Conservation (phyloP, 306 rosid genomes). For the Cucurbita ficifolia region DNA sequence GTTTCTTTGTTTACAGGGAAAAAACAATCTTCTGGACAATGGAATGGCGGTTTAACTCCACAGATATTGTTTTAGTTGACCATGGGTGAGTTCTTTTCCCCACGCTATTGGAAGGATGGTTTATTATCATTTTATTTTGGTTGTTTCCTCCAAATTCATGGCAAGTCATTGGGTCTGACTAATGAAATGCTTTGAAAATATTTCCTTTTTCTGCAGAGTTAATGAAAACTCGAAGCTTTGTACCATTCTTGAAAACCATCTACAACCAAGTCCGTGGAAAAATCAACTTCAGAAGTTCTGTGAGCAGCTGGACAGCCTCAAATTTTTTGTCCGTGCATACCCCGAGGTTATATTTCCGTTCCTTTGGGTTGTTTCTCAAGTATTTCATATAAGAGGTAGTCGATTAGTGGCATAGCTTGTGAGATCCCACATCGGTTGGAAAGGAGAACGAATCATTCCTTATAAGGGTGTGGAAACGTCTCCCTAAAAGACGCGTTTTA, state of each 20-base stretch:
- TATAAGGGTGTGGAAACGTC: too few species aligned
- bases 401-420: neutral
- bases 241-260: slow-evolving; percentile 52
- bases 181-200: neutral
- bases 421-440: too few species aligned
- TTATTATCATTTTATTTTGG: neutral
- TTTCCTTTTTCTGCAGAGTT: slow-evolving; percentile 28
- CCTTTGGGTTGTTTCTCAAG: neutral
- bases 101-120: neutral
- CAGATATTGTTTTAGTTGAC: slow-evolving; percentile 39
- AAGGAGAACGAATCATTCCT: too few species aligned
- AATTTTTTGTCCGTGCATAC: slow-evolving; percentile 49
- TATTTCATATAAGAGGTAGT: neutral
- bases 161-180: neutral
- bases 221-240: slow-evolving; percentile 37
- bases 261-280: slow-evolving; percentile 68
- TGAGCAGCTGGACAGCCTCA: slow-evolving; percentile 39
- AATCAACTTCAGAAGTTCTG: slow-evolving; percentile 48
- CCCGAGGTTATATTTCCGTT: slow-evolving; percentile 42
- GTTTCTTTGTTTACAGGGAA: slow-evolving; percentile 34
- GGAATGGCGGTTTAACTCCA: slow-evolving; percentile 71
- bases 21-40: slow-evolving; percentile 79
- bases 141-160: neutral
- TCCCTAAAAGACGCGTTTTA: too few species aligned
- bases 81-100: slow-evolving; percentile 50